Base-by-base conservation (phyloP, 306 rosid species). In the Dicorynia guianensis region DNA sequence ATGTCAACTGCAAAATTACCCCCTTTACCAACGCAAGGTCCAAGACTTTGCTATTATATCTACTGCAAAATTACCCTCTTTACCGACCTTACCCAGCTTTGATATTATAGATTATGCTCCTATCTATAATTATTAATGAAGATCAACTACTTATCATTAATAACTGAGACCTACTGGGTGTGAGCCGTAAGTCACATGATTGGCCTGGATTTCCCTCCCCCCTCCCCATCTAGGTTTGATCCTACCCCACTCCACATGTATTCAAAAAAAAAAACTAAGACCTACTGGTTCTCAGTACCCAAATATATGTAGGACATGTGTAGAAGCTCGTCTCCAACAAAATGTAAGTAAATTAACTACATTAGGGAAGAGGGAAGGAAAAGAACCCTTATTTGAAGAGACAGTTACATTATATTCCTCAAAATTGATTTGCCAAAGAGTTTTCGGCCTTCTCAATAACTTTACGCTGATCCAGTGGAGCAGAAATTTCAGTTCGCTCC, bases 381-480 rank as follows among this genome's bases (percentile, higher is more conserved):
- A 43, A 18, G 19, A 46, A 81, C 75, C 54, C 55, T 66, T 39
- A 47, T 68, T 80, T 13, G 70, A 80, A 19, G 67, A 80, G 34
- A 67, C 40, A 58, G 67, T 52, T 54, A 19, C 65, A 44, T 35
- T 8, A 72, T 25, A 43, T 55, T 49, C 52, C 30, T 42, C 82
- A 78, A 67, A 80, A 87, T 38, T 66, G 73, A 78, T 68, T 47
- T 40, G 79, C 44, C 39, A 72, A 80, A 72, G 88, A 72, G 76
- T 48, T 67, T 40, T 63, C 78, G 61, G 63, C 82, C 75, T 76
- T 62, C 60, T 63, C 81, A 69, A 62, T 62, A 77, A 81, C 77
- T 77, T 81, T 84, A 67, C 58, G 72, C 67, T 25, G 30, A 25
- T 80, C 75, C 65, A 72, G 18, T 30, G 58, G 78, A 71, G 55